Conservation (phyloP, 805 yeast species). For the Teunomyces gatunensis region DNA sequence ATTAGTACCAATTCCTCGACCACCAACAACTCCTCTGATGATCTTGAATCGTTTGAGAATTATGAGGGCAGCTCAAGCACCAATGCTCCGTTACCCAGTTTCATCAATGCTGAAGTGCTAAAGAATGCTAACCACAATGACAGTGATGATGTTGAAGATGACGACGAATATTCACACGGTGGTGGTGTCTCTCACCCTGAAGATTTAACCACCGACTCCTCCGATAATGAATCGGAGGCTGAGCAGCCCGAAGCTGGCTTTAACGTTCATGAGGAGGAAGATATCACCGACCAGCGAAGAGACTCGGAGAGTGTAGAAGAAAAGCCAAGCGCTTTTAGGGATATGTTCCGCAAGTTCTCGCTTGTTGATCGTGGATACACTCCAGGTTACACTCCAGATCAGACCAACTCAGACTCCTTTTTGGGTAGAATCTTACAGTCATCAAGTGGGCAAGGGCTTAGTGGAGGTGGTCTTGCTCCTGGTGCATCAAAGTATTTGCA, state of each 20-base stretch:
- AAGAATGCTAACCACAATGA: conserved; percentile 6
- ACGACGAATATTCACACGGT: conserved; percentile 7
- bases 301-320: conserved; percentile 3
- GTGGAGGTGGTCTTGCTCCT: conserved; percentile 44
- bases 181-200: not conserved
- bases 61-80: not conserved
- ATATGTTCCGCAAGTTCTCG: conserved; percentile 36
- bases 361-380: conserved; percentile 30
- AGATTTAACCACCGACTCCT: not conserved
- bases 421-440: conserved; percentile 35
- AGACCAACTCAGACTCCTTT: conserved; percentile 35
- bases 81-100: conserved; percentile 21
- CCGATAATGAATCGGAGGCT: not conserved
- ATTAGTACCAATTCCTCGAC: conserved; percentile 25
- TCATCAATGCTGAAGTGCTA: conserved; percentile 10
- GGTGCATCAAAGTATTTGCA: conserved; percentile 28
- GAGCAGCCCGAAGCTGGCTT: conserved; percentile 6
- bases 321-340: conserved; percentile 18
- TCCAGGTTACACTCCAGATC: conserved; percentile 16
- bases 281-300: conserved; percentile 6
- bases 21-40: conserved; percentile 19
- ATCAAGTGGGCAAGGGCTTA: conserved; percentile 24
- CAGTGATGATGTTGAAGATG: conserved; percentile 10
- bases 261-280: not conserved
- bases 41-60: conserved; percentile 6